phyloP scores from a whole-genome alignment of 2,329 filamentous ascomycete genomes.

The Scleromitrula shiraiana region DNA sequence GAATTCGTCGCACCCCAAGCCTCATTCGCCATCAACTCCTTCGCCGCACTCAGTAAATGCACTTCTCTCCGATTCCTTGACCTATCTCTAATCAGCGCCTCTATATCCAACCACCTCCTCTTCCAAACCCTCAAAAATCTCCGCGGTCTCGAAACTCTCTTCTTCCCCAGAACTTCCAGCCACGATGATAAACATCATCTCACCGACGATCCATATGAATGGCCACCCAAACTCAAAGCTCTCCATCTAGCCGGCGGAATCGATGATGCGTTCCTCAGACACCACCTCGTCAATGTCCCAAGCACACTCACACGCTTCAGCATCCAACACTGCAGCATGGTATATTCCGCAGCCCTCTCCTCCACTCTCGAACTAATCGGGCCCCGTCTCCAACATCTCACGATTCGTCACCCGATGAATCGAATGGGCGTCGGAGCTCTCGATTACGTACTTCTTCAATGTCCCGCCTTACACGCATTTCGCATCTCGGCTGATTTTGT shows the following conservation, averaged over 20 bases:
- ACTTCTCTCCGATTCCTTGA: constrained; percentile 25
- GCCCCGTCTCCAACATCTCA: constrained; percentile 23
- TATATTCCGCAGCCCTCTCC: constrained; percentile 18
- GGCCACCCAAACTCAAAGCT: constrained; percentile 27
- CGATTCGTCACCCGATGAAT: constrained; percentile 29
- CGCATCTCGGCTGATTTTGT: constrained; percentile 30
- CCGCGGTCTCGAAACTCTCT: constrained; percentile 24
- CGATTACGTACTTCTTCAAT: constrained; percentile 19
- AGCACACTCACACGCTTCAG: constrained; percentile 21
- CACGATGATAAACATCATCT: constrained; percentile 11
- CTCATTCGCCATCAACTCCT: constrained; percentile 29
- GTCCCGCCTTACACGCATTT: constrained; percentile 22
- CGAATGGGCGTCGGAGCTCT: constrained; percentile 21
- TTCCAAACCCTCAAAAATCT: constrained; percentile 28
- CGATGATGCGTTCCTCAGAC: constrained; percentile 23
- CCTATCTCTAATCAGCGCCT: constrained; percentile 27
- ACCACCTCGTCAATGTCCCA: constrained; percentile 20
- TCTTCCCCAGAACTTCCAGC: constrained; percentile 27
- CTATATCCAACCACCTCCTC: constrained; percentile 25
- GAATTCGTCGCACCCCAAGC: constrained; percentile 30
- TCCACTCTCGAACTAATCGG: constrained; percentile 20
- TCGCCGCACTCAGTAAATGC: constrained; percentile 30
- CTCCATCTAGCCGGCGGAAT: constrained; percentile 29
- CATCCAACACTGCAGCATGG: constrained; percentile 28
- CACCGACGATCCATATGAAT: constrained; percentile 17